phyloP scores from a whole-genome alignment of 139 green algal genomes.

The Zygnema cylindricum region DNA sequence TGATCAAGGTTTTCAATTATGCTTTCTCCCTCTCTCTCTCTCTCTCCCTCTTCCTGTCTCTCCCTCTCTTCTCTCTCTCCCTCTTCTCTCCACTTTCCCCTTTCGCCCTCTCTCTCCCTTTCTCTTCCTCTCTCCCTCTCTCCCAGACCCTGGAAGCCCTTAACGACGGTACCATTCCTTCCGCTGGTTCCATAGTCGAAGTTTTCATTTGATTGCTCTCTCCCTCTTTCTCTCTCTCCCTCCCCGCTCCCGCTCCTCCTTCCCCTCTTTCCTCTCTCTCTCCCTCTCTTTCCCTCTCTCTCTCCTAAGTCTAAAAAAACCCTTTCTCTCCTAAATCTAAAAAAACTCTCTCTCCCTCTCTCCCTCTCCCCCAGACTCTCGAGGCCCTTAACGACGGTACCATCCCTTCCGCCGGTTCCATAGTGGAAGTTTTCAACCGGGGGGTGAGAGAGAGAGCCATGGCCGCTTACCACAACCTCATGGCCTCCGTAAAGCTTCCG shows the following conservation, averaged over 20 bases:
- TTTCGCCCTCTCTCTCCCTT: not conserved
- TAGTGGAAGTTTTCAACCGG: slow-evolving; percentile 81
- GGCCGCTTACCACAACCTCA: not conserved
- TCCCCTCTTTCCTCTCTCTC: not conserved
- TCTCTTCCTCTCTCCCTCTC: not conserved
- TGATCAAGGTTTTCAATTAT: no score
- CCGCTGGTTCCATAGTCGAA: slow-evolving; percentile 75
- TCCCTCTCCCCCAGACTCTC: slow-evolving; percentile 35
- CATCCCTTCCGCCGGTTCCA: slow-evolving; percentile 76
- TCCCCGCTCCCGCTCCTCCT: slow-evolving; percentile 2
- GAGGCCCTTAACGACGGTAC: slow-evolving; percentile 75
- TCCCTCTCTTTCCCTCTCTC: slow-evolving; percentile 57
- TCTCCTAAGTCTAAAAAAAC: not conserved
- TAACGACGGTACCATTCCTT: slow-evolving; percentile 78
- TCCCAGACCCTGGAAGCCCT: slow-evolving; percentile 66
- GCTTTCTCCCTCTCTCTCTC: no score
- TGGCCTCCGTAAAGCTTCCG: slow-evolving; percentile 12
- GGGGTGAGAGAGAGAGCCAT: slow-evolving; percentile 53
- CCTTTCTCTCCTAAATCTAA: no score
- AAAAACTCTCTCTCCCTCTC: not conserved
- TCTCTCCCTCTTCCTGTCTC: no score
- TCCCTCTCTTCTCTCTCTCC: no score
- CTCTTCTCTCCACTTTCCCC: not conserved
- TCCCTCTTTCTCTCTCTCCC: slow-evolving; percentile 26
- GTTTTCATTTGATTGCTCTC: slow-evolving; percentile 71